These are phyloP conservation scores for Pascua sp. DNA, from an alignment of 1,284 basidiomycete species.

Conservation along the genomic window DNA sequence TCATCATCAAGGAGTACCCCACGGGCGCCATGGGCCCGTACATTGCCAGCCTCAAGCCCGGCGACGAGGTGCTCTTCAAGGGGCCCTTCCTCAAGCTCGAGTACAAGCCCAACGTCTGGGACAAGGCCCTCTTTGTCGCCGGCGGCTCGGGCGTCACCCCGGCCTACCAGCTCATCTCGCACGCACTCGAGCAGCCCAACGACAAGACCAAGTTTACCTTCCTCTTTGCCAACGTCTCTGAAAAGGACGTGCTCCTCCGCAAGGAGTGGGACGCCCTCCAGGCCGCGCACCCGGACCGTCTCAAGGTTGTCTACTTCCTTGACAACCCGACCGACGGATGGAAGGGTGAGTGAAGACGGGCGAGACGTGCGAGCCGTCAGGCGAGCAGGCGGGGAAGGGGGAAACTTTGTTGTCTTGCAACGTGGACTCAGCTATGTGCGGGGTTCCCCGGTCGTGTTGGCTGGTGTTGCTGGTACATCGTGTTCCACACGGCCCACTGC, in stretches of 20 bases:
- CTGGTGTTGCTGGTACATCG: too few species aligned
- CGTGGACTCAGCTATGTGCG: conserved; percentile 25
- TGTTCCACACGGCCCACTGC: too few species aligned
- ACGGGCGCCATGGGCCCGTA: conserved; percentile 72
- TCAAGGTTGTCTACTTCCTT: conserved; percentile 81
- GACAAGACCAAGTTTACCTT: conserved; percentile 97
- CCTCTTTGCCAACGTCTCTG: conserved; percentile 85
- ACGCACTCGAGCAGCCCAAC: conserved; percentile 63
- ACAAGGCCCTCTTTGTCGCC: conserved; percentile 81
- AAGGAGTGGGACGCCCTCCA: conserved; percentile 74
- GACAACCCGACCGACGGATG: conserved; percentile 72
- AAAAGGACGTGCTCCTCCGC: conserved; percentile 82
- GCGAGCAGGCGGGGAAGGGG: too few species aligned
- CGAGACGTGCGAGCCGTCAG: too few species aligned
- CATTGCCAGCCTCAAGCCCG: conserved; percentile 67
- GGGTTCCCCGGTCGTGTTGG: too few species aligned
- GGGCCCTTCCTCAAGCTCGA: conserved; percentile 81
- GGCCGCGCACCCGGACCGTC: conserved; percentile 61
- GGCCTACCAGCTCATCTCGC: conserved; percentile 60
- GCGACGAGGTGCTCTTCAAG: conserved; percentile 82
- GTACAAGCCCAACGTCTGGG: conserved; percentile 79
- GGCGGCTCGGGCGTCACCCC: conserved; percentile 59
- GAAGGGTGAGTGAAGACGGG: conserved; percentile 60
- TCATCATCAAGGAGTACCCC: conserved; percentile 76
- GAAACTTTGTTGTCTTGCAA: conserved; percentile 6